A percentile compares a stretch with the other conserved stretches of the same genome.
phyloP scores from a whole-genome alignment of 139 green algal genomes.

The Desmodesmus armatus region DNA sequence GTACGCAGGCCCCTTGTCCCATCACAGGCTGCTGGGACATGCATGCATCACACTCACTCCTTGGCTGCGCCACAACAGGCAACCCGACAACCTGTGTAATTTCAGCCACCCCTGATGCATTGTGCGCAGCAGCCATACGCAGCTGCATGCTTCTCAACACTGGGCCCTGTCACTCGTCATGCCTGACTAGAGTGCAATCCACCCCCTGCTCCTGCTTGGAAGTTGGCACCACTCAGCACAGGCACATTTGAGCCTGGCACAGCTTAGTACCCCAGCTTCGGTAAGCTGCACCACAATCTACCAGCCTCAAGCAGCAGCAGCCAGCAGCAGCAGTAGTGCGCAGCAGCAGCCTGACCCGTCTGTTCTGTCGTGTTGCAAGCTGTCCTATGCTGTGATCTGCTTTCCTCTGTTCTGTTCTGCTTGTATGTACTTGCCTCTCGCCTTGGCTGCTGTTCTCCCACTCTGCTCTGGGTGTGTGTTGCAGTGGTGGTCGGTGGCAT shows the following conservation, averaged over 20 bases:
- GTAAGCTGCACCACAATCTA: too few species aligned
- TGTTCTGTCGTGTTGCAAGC: too few species aligned
- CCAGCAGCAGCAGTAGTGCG: neutral
- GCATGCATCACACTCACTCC: neutral
- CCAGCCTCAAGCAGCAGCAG: slow-evolving; percentile 1
- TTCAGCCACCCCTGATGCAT: too few species aligned
- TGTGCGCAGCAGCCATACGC: too few species aligned
- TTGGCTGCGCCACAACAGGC: too few species aligned
- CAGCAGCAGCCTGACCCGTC: neutral
- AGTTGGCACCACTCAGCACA: neutral
- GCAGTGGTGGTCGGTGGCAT: slow-evolving; percentile 96
- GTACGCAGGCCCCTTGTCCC: slow-evolving; percentile 47
- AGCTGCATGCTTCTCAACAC: too few species aligned
- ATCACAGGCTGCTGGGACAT: neutral
- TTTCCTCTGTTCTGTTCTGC: neutral
- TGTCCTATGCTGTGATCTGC: neutral
- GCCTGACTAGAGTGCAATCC: neutral
- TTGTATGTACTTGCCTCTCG: too few species aligned
- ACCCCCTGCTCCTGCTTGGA: neutral
- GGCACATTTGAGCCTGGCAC: too few species aligned
- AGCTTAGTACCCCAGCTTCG: too few species aligned
- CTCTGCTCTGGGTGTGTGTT: neutral
- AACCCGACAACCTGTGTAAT: too few species aligned
- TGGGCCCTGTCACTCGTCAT: too few species aligned
- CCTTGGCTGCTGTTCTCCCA: too few species aligned